Base-by-base conservation (phyloP, 108 stramenopile genomes). In the Mediolabrus comicus region DNA sequence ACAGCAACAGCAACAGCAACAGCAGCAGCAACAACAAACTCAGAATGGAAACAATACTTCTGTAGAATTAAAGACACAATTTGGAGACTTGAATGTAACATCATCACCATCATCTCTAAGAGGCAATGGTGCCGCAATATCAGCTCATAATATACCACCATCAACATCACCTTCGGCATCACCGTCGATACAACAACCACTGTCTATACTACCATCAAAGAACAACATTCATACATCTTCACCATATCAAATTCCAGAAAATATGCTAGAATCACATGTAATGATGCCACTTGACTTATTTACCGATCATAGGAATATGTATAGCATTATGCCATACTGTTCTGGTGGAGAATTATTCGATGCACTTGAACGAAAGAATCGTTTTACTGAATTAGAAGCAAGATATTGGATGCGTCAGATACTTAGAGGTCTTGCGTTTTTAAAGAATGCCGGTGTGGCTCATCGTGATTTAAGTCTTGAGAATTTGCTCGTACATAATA, bases 401-500 rank as follows among this genome's bases (percentile, higher is more conserved):
- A 60, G 97, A 43, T 90, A 82, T 55, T 92, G 92, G 84, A 92
- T 97, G 84, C 59, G 83, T 30, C 95, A 96, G 53, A 69, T 97
- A 60, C 71, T 95, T 57, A 72, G 83, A 83, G 95, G 94, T 17
- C 46, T 97, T 29, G 75, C 82, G 26, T 89, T 62, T 78, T 64
- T 97, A 46, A 95, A 97, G 74, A 59, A 79, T 54, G 80, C 67
- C 16, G 95, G 96, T 17, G 79, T 98, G 13, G 81, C 86, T 61
- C 96, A 97, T 74, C 84, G 96, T 46, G 94, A 97, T 80, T 83
- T 96, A 81, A 91, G 88, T 67, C 71, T 95, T 11, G 96, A 97
- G 66, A 95, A 96, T 59, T 77, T 97, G 2, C 62, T 96, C 49
- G 80, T 93, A 0, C 84, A 85, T 34, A 35, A 87, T 17, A 59